Evolutionary conservation across 805 yeast species (phyloP).

Genomic region (Yarrowia hollandica): DNA sequence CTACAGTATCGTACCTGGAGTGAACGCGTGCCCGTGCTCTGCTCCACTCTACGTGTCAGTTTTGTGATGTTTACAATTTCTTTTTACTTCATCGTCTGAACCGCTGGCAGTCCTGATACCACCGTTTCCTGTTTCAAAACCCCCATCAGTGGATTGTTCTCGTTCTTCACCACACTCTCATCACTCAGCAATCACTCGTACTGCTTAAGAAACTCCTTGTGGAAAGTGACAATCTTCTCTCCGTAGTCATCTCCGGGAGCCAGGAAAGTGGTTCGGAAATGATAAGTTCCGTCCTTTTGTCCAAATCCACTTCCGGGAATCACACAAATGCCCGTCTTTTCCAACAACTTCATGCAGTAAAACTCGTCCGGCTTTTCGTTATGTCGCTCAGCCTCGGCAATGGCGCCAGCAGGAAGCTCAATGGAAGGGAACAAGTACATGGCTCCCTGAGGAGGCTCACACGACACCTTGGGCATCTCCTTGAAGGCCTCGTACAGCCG

Average conservation of each 20-base stretch:
- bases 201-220: slow-evolving; percentile 62
- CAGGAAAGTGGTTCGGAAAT: slow-evolving; percentile 92
- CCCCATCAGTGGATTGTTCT: too few species aligned
- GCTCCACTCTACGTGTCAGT: too few species aligned
- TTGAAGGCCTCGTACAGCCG: slow-evolving; percentile 68
- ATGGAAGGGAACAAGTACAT: slow-evolving; percentile 93
- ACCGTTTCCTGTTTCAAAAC: too few species aligned
- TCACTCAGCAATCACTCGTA: slow-evolving; percentile 41
- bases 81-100: too few species aligned
- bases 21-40: too few species aligned
- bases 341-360: slow-evolving; percentile 81
- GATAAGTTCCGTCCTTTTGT: slow-evolving; percentile 84
- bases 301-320: slow-evolving; percentile 99
- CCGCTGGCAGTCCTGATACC: too few species aligned
- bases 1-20: too few species aligned
- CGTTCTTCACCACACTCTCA: too few species aligned
- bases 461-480: slow-evolving; percentile 75
- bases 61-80: too few species aligned
- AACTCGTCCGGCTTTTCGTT: slow-evolving; percentile 76
- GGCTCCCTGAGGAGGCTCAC: slow-evolving; percentile 94
- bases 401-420: slow-evolving; percentile 62
- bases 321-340: slow-evolving; percentile 90
- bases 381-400: slow-evolving; percentile 56
- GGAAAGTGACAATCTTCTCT: slow-evolving; percentile 74
- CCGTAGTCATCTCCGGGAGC: slow-evolving; percentile 96